A percentile compares a stretch with the other conserved stretches of the same genome.
These are phyloP conservation scores for Bipolaris gigantea DNA, from an alignment of 2,329 filamentous ascomycete species.

Conservation along the genomic window DNA sequence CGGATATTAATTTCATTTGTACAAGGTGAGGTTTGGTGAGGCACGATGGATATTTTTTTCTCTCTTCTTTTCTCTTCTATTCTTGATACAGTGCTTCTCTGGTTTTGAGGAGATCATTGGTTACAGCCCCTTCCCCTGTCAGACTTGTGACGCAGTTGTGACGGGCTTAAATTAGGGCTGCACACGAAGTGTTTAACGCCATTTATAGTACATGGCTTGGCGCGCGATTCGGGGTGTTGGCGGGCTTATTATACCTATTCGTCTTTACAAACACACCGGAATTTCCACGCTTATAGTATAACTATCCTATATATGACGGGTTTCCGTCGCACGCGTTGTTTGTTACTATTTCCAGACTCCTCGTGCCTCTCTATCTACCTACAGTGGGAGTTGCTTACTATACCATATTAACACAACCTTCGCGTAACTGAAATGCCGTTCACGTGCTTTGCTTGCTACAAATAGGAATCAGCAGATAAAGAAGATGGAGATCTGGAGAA, in stretches of 20 bases:
- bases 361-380: background rate
- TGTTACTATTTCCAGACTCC: background rate
- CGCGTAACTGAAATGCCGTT: background rate
- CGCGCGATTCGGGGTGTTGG: background rate
- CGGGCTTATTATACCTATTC: background rate
- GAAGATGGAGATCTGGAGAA: background rate
- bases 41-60: background rate
- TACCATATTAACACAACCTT: background rate
- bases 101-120: background rate
- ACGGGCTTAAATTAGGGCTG: background rate
- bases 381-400: too few relatives aligned
- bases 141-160: background rate
- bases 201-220: constrained; percentile 2
- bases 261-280: background rate
- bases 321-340: background rate
- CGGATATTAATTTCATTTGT: background rate
- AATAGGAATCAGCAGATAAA: constrained; percentile 1
- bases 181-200: background rate
- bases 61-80: background rate
- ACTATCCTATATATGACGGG: background rate
- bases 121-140: background rate
- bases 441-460: background rate
- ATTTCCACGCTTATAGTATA: too few relatives aligned
- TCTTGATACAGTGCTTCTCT: background rate
- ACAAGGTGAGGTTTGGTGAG: constrained; percentile 4